Conservation (phyloP, 2,329 filamentous ascomycete species). For the Aspergillus fischeri region DNA sequence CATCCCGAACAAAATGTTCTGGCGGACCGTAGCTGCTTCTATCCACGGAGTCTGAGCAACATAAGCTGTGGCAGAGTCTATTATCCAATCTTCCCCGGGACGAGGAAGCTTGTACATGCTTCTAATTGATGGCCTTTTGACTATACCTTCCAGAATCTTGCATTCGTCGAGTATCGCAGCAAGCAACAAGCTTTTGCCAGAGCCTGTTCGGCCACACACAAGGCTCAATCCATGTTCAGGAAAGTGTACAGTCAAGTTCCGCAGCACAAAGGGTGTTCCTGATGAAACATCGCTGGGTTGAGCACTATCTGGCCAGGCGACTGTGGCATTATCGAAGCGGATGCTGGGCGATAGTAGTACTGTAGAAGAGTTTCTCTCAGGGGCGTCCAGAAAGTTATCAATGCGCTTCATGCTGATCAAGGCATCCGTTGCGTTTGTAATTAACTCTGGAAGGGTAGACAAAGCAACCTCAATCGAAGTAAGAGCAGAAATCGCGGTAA, state of each 20-base stretch:
- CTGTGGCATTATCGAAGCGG: slow-evolving; percentile 61
- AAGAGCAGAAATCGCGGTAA: slow-evolving; percentile 71
- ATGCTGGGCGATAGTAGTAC: slow-evolving; percentile 56
- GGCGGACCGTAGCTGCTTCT: slow-evolving; percentile 68
- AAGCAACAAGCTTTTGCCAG: slow-evolving; percentile 70
- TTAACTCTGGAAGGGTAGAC: slow-evolving; percentile 67
- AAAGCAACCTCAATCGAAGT: slow-evolving; percentile 68
- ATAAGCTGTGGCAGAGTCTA: slow-evolving; percentile 66
- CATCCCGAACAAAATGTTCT: slow-evolving; percentile 72
- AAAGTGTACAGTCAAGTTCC: slow-evolving; percentile 53
- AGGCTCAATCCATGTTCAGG: slow-evolving; percentile 66
- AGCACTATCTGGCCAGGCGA: slow-evolving; percentile 65
- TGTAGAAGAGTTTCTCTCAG: slow-evolving; percentile 55
- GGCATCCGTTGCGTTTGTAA: slow-evolving; percentile 66
- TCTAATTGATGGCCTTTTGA: slow-evolving; percentile 51
- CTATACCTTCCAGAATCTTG: slow-evolving; percentile 59
- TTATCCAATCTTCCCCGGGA: slow-evolving; percentile 55
- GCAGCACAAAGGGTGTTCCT: slow-evolving; percentile 53
- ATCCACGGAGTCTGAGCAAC: slow-evolving; percentile 77
- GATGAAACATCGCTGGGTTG: slow-evolving; percentile 13
- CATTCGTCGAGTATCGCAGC: slow-evolving; percentile 69
- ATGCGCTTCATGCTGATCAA: slow-evolving; percentile 70
- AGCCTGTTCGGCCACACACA: slow-evolving; percentile 70
- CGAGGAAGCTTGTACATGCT: slow-evolving; percentile 23
- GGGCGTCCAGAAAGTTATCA: slow-evolving; percentile 65